phyloP scores from a whole-genome alignment of 108 stramenopile genomes.

The Nitzschia putrida region DNA sequence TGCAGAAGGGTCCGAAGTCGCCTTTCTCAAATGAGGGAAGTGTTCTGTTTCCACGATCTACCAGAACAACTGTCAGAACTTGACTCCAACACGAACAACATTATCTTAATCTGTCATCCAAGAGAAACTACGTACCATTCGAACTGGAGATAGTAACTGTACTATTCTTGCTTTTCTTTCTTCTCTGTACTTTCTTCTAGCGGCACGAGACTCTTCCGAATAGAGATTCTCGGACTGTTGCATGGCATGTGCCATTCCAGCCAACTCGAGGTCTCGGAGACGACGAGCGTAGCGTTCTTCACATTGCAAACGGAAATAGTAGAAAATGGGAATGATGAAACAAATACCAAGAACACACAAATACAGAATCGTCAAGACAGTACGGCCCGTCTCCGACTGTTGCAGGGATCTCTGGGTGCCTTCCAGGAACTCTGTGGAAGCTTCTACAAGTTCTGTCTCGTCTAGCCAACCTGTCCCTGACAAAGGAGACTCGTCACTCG shows the following conservation, averaged over 20 bases:
- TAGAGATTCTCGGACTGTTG: slow-evolving; percentile 30
- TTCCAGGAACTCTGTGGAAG: no score
- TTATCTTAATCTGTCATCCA: neutral
- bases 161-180: slow-evolving; percentile 46
- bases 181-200: slow-evolving; percentile 45
- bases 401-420: neutral
- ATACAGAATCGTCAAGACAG: slow-evolving; percentile 46
- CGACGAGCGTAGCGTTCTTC: slow-evolving; percentile 38
- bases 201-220: slow-evolving; percentile 41
- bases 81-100: neutral
- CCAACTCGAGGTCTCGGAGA: slow-evolving; percentile 27
- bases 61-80: neutral
- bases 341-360: slow-evolving; percentile 47
- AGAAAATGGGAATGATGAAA: slow-evolving; percentile 48
- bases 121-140: slow-evolving; percentile 31
- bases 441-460: no score
- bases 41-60: slow-evolving; percentile 11
- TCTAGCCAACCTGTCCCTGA: no score
- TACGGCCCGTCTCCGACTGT: slow-evolving; percentile 28
- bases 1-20: neutral
- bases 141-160: slow-evolving; percentile 46
- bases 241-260: slow-evolving; percentile 27
- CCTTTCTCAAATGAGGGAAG: slow-evolving; percentile 17
- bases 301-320: slow-evolving; percentile 47
- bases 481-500: no score